Conservation (phyloP, 441 rosid genomes). For the Erodium chrysanthum region DNA sequence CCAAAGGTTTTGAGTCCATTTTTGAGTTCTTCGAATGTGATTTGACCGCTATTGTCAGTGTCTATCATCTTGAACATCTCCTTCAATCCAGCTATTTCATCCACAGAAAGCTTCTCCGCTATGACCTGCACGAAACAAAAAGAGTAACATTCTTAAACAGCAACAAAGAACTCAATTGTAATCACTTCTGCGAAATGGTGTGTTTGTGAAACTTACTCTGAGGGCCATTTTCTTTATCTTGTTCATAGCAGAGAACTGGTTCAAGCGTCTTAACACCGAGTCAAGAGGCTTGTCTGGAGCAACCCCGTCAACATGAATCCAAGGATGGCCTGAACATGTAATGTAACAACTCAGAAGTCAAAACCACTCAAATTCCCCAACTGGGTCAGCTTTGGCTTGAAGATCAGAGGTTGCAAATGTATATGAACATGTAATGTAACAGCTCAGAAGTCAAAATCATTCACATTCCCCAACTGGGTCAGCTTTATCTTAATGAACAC, state of each 20-base stretch:
- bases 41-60: slow-evolving; percentile 76
- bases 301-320: slow-evolving; percentile 71
- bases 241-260: slow-evolving; percentile 92
- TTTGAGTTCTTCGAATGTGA: slow-evolving; percentile 79
- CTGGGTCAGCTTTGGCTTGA: too few relatives aligned
- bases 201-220: slow-evolving; percentile 32
- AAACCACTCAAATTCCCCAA: too few relatives aligned
- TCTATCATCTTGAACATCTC: slow-evolving; percentile 66
- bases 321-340: slow-evolving; percentile 62
- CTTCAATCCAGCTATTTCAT: slow-evolving; percentile 79
- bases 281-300: slow-evolving; percentile 91
- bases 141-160: neutral
- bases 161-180: too few relatives aligned
- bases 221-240: slow-evolving; percentile 87
- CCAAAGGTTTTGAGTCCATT: slow-evolving; percentile 72
- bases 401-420: too few relatives aligned
- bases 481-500: too few relatives aligned
- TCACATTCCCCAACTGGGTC: too few relatives aligned
- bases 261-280: slow-evolving; percentile 73
- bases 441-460: too few relatives aligned
- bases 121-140: slow-evolving; percentile 44
- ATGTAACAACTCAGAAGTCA: neutral
- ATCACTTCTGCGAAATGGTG: too few relatives aligned
- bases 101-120: slow-evolving; percentile 85
- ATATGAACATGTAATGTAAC: slow-evolving; percentile 15